These are phyloP conservation scores for Serendipita vermifera DNA, from an alignment of 768 basidiomycete genomes.

Conservation along the genomic window DNA sequence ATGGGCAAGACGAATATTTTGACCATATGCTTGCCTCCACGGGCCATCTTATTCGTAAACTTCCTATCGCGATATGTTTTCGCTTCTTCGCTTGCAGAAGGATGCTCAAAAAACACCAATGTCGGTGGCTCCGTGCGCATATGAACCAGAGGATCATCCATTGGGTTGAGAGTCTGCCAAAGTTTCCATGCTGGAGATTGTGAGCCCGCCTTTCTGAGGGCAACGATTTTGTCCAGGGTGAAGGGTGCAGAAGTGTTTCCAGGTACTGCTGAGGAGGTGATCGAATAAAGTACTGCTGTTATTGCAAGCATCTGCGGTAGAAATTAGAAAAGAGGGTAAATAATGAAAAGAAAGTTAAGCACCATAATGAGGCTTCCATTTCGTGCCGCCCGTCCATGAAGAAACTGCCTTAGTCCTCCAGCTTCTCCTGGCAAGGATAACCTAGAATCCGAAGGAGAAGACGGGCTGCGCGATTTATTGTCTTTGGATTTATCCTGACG, in stretches of 20 bases:
- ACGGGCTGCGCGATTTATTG: background rate
- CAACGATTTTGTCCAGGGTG: slow-evolving; percentile 2
- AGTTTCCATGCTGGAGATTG: slow-evolving; percentile 47
- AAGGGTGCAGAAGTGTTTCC: background rate
- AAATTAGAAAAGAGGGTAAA: no score
- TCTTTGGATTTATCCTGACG: slow-evolving; percentile 48
- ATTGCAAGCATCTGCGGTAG: slow-evolving; percentile 5
- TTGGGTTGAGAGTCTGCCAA: slow-evolving; percentile 69
- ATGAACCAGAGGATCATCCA: slow-evolving; percentile 51
- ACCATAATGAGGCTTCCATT: slow-evolving; percentile 2
- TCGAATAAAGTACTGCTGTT: background rate
- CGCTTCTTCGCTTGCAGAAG: slow-evolving; percentile 21
- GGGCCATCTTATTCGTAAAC: slow-evolving; percentile 17
- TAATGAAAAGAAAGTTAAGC: no score
- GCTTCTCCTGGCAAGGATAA: slow-evolving; percentile 72
- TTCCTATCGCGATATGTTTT: slow-evolving; percentile 20
- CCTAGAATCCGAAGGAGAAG: slow-evolving; percentile 1
- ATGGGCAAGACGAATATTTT: slow-evolving; percentile 83
- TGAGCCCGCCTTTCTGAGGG: slow-evolving; percentile 14
- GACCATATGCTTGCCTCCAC: slow-evolving; percentile 19
- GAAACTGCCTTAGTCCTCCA: slow-evolving; percentile 41
- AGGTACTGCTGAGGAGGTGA: slow-evolving; percentile 4
- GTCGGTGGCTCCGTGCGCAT: slow-evolving; percentile 70
- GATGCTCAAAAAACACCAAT: slow-evolving; percentile 51
- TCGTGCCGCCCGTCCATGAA: slow-evolving; percentile 11